Conservation (phyloP, 192 early-diverging fungal species). For the Chytriomyces confervae region DNA sequence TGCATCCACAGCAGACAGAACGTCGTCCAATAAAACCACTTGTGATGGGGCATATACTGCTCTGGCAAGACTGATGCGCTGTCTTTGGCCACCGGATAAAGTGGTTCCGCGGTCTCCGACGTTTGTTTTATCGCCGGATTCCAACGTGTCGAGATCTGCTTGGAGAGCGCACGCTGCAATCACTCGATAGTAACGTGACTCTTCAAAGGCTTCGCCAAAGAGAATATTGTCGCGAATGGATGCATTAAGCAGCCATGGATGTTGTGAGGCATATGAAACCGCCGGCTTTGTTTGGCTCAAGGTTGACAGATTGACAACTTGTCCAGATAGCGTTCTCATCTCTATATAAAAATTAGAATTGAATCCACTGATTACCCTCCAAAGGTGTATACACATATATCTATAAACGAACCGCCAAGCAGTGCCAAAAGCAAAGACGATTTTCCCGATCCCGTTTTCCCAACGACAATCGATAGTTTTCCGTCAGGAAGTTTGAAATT, state of each 20-base stretch:
- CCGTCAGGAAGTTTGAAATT: slow-evolving; percentile 22
- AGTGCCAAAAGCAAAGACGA: slow-evolving; percentile 29
- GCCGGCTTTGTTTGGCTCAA: background rate
- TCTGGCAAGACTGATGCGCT: slow-evolving; percentile 54
- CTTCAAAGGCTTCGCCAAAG: slow-evolving; percentile 75
- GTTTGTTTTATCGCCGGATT: slow-evolving; percentile 71
- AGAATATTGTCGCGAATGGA: slow-evolving; percentile 69
- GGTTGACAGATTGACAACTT: background rate
- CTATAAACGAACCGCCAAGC: slow-evolving; percentile 17
- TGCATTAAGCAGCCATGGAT: slow-evolving; percentile 53
- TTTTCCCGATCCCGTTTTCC: slow-evolving; percentile 34
- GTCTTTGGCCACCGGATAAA: slow-evolving; percentile 46
- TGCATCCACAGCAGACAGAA: slow-evolving; percentile 87
- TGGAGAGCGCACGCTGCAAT: slow-evolving; percentile 73
- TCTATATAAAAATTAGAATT: background rate
- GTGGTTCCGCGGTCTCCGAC: slow-evolving; percentile 45
- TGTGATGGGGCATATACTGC: slow-evolving; percentile 71
- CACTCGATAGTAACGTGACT: slow-evolving; percentile 73
- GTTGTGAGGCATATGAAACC: slow-evolving; percentile 78
- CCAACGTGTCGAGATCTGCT: slow-evolving; percentile 76
- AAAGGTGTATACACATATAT: background rate
- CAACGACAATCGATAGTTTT: slow-evolving; percentile 21
- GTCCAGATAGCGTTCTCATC: slow-evolving; percentile 21
- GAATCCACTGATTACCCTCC: background rate
- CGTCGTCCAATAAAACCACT: slow-evolving; percentile 79